Evolutionary conservation across 805 yeast genomes (phyloP), one percentile per base, ranked within the genome.

Genomic region (Suhomyces xylopsoci): DNA sequence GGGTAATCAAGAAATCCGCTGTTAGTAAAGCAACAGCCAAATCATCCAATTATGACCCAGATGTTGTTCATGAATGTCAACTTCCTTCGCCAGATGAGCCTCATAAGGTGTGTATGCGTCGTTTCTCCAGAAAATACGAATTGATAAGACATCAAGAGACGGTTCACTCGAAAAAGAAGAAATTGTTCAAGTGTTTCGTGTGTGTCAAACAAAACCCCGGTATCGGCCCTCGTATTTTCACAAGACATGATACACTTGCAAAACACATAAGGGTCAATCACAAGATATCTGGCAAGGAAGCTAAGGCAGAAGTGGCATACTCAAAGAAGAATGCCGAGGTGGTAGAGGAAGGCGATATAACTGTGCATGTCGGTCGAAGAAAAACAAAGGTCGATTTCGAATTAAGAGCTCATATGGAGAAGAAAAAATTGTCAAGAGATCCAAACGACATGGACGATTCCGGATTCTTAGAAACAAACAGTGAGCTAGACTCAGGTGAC

Each of bases 91-190:
- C 78, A 5, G 80, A 74, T 49, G 78, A 73, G 46, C 74, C 77
- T 3, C 63, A 66, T 36, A 68, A 68, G 55, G 55, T 71, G 48
- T 76, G 80, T 53, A 62, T 73, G 55, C 70, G 80, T 46, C 62
- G 79, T 26, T 76, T 76, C 55, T 72, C 78, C 20, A 62, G 80
- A 49, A 96, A 97, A 17, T 93, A 93, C 66, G 99, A 93, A 73
- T 77, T 93, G 63, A 87, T 92, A 24, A 82, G 99, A 62, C 99
- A 93, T 69, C 97, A 93, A 69, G 96, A 93, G 63, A 94, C 98
- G 0, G 92, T 93, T 51, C 99, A 93, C 68, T 94, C 97, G 1
- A 79, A 88, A 47, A 87, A 86, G 66, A 87, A 93, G 70, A 88
- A 88, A 62, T 83, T 87, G 47, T 94, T 85, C 76, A 84, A 88